These are phyloP conservation scores for Lactarius hengduanensis DNA, from an alignment of 768 basidiomycete genomes.

Conservation along the genomic window DNA sequence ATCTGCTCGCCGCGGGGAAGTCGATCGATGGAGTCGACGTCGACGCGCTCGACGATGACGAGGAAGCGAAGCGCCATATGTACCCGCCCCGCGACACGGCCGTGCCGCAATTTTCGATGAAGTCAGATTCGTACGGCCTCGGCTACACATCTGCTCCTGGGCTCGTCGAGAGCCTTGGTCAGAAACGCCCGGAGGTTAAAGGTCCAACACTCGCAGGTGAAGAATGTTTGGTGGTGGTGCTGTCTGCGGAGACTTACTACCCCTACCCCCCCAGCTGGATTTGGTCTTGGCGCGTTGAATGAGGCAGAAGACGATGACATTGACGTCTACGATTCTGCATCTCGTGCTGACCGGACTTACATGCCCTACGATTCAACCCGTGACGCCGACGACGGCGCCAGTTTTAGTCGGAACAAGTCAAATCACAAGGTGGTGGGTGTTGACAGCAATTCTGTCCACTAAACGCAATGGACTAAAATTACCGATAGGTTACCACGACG, in stretches of 20 bases:
- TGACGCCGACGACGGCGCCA: slow-evolving; percentile 60
- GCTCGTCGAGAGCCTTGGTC: slow-evolving; percentile 58
- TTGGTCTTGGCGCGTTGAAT: slow-evolving; percentile 85
- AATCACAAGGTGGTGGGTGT: slow-evolving; percentile 11
- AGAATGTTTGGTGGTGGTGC: slow-evolving; percentile 16
- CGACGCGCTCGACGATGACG: slow-evolving; percentile 50
- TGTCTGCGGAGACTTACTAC: background rate
- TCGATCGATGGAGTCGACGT: slow-evolving; percentile 37
- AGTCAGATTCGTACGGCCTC: slow-evolving; percentile 78
- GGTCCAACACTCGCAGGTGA: slow-evolving; percentile 62
- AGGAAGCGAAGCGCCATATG: slow-evolving; percentile 82
- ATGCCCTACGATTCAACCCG: slow-evolving; percentile 67
- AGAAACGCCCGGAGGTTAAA: slow-evolving; percentile 29
- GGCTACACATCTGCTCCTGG: slow-evolving; percentile 71
- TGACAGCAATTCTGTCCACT: background rate
- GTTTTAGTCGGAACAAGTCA: slow-evolving; percentile 32
- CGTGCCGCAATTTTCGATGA: slow-evolving; percentile 58
- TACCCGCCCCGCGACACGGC: slow-evolving; percentile 83
- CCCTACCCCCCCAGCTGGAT: slow-evolving; percentile 55
- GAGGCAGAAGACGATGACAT: slow-evolving; percentile 94
- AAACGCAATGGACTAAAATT: slow-evolving; percentile 3
- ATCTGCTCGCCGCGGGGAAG: slow-evolving; percentile 45
- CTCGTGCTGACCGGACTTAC: slow-evolving; percentile 41
- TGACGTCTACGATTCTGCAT: slow-evolving; percentile 68
- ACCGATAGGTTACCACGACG: slow-evolving; percentile 27